Evolutionary conservation across 2,329 filamentous ascomycete genomes (phyloP).

Genomic region (Penicillium sp.): DNA sequence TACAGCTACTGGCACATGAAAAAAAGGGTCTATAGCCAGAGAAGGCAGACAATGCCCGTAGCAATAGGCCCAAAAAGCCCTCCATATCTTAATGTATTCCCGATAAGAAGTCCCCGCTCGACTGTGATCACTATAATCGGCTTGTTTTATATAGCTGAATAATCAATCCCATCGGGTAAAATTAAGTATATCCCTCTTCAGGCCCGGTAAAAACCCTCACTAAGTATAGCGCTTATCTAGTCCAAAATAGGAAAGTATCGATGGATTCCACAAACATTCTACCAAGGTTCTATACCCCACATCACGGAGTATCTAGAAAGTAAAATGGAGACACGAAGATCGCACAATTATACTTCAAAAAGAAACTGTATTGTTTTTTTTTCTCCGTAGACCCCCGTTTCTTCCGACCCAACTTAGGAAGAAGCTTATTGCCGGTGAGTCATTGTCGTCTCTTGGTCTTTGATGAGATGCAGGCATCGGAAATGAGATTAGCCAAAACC

Average conservation of each 20-base stretch:
- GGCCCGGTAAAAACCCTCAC: background rate
- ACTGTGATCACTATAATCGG: too few relatives aligned
- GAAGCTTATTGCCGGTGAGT: background rate
- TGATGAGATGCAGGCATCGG: background rate
- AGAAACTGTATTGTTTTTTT: background rate
- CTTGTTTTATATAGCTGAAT: too few relatives aligned
- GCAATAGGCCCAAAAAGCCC: too few relatives aligned
- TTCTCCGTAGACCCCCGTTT: background rate
- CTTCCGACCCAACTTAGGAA: background rate
- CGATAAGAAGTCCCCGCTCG: too few relatives aligned
- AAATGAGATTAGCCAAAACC: background rate
- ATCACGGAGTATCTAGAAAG: background rate
- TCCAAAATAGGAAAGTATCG: background rate
- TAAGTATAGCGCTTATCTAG: background rate
- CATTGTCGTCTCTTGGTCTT: background rate
- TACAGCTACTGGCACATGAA: too few relatives aligned
- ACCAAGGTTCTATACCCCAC: background rate
- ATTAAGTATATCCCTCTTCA: background rate
- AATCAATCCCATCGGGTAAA: too few relatives aligned
- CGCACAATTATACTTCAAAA: background rate
- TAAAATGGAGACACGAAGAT: background rate
- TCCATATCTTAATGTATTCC: too few relatives aligned
- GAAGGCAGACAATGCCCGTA: too few relatives aligned
- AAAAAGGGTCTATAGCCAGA: too few relatives aligned
- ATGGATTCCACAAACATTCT: background rate